phyloP scores from a whole-genome alignment of 805 yeast genomes.

The Saturnispora kantuleensis region DNA sequence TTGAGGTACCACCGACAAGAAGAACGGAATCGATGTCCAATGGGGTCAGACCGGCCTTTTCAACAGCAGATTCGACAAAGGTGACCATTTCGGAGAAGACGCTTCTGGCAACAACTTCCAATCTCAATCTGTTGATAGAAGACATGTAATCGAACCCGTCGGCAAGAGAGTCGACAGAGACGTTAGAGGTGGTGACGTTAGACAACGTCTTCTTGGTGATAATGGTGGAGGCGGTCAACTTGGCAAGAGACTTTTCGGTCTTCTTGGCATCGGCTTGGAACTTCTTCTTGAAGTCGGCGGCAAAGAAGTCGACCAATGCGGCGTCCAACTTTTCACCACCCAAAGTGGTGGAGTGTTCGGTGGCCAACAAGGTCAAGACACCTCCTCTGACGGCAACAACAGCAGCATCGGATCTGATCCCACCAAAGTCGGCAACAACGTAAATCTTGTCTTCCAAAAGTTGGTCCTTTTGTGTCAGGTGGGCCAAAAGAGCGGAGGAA shows the following conservation, averaged over 20 bases:
- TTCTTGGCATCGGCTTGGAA: slow-evolving; percentile 68
- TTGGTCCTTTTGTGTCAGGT: slow-evolving; percentile 44
- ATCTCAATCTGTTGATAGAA: slow-evolving; percentile 87
- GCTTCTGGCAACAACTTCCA: slow-evolving; percentile 74
- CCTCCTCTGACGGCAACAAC: slow-evolving; percentile 92
- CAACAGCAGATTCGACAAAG: slow-evolving; percentile 65
- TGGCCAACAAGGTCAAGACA: slow-evolving; percentile 76
- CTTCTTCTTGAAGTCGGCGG: slow-evolving; percentile 91
- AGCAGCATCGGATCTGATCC: slow-evolving; percentile 91
- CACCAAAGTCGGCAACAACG: slow-evolving; percentile 96
- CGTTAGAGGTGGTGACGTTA: slow-evolving; percentile 78
- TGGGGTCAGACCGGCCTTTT: slow-evolving; percentile 75
- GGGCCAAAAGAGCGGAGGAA: slow-evolving; percentile 81
- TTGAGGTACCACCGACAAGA: slow-evolving; percentile 87
- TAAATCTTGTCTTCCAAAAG: slow-evolving; percentile 58
- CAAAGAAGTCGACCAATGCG: slow-evolving; percentile 71
- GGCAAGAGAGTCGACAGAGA: slow-evolving; percentile 89
- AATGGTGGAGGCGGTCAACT: slow-evolving; percentile 74
- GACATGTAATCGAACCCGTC: slow-evolving; percentile 92
- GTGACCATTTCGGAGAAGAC: slow-evolving; percentile 66
- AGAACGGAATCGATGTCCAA: slow-evolving; percentile 85
- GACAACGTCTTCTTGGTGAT: slow-evolving; percentile 85
- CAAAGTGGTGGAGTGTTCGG: slow-evolving; percentile 68
- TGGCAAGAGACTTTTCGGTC: slow-evolving; percentile 79
- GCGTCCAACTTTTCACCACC: slow-evolving; percentile 87